Evolutionary conservation across 2,329 filamentous ascomycete genomes (phyloP).

Genomic region (Alternaria sp.): DNA sequence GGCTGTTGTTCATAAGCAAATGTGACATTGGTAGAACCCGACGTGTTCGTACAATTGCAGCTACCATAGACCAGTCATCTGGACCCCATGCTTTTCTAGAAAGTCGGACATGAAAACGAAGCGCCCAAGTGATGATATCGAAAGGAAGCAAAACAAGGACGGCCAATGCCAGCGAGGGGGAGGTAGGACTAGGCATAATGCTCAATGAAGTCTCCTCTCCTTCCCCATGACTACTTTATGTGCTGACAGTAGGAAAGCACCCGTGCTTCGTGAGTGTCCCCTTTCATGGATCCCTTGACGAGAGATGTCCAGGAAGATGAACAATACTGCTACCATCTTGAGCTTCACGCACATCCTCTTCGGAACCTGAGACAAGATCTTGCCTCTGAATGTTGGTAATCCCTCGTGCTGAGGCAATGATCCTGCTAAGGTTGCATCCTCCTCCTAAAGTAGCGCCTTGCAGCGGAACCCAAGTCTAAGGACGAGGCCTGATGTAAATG

Average conservation of each 20-base stretch:
- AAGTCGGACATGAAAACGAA: slow-evolving; percentile 22
- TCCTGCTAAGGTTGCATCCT: not conserved
- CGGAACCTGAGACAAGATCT: not conserved
- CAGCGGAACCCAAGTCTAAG: not conserved
- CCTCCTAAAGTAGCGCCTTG: not conserved
- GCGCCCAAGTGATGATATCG: slow-evolving; percentile 13
- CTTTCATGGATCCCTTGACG: not conserved
- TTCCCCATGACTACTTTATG: not conserved
- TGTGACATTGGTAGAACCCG: not conserved
- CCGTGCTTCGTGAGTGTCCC: not conserved
- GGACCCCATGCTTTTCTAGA: slow-evolving; percentile 31
- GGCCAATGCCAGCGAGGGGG: slow-evolving; percentile 11
- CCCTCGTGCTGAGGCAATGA: not conserved
- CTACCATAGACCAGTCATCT: slow-evolving; percentile 40
- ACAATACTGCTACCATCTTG: not conserved
- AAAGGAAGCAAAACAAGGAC: slow-evolving; percentile 18
- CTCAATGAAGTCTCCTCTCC: not conserved
- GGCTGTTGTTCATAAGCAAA: not conserved
- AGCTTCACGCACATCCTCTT: not conserved
- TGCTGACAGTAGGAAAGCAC: not conserved
- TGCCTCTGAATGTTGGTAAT: not conserved
- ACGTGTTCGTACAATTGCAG: slow-evolving; percentile 15
- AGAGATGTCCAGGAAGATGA: not conserved
- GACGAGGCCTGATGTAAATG: not conserved
- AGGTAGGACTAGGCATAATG: slow-evolving; percentile 11